A percentile compares a stretch with the other conserved stretches of the same genome.
Conservation (phyloP, 305 asterid genomes). For the Rubia occidens region DNA sequence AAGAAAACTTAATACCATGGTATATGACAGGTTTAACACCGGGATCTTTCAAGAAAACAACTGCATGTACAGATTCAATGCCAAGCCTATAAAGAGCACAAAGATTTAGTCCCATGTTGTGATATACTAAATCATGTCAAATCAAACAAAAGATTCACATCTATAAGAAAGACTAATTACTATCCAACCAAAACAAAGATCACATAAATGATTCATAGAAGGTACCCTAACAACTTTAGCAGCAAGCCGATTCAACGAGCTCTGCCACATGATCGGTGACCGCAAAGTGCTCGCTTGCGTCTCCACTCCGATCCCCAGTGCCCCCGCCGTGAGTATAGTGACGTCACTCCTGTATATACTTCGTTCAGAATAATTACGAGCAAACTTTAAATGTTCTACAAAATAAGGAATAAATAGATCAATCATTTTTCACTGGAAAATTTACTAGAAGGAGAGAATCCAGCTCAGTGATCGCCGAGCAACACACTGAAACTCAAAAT, state of each 20-base stretch:
- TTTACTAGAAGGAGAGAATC: constrained; percentile 81
- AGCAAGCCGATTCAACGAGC: constrained; percentile 53
- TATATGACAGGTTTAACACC: constrained; percentile 56
- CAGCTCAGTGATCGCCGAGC: constrained; percentile 93
- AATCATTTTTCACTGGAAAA: background rate
- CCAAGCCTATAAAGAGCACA: constrained; percentile 52
- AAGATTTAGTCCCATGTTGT: background rate
- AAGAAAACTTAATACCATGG: no score
- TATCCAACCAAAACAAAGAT: constrained; percentile 59
- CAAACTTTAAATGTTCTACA: background rate
- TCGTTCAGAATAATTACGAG: background rate
- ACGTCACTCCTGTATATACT: no score
- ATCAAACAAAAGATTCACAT: background rate
- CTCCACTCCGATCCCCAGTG: no score
- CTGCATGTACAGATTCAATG: constrained; percentile 87
- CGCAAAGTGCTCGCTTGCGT: no score
- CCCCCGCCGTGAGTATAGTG: no score
- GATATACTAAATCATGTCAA: background rate
- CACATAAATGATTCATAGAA: constrained; percentile 80
- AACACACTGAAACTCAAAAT: constrained; percentile 44
- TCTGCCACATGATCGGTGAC: no score
- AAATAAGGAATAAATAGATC: background rate
- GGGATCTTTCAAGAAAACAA: constrained; percentile 79
- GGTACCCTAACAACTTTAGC: constrained; percentile 72
- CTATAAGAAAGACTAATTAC: background rate